Evolutionary conservation across 75 land plant genomes (phyloP), one percentile per base, ranked within the genome.

Genomic region (Larix kaempferi): DNA sequence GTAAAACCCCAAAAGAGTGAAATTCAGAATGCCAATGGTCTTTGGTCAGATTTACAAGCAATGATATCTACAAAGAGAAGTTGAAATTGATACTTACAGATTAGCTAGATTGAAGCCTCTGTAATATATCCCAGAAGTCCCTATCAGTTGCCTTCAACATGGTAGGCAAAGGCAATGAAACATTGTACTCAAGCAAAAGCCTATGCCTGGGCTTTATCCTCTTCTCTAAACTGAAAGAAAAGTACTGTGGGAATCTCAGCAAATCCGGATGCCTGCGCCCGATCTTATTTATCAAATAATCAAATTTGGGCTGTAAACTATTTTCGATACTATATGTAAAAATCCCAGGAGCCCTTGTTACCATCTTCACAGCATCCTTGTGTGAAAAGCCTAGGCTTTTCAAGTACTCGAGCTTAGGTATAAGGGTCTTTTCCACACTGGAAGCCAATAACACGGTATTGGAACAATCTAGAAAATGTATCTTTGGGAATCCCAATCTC

Each of bases 321-420:
- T 82, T 89, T 27, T 87, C 92, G 14, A 91, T 75, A 74, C 94
- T 93, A 83, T 87, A 96, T 58, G 95, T 96, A 69, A 96, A 89
- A 56, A 96, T 76, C 35, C 79, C 85, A 6, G 96, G 99, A 62
- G 89, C 87, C 65, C 99, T 82, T 65, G 84, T 55, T 21, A 89
- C 88, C 88, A 90, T 87, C 12, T 35, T 82, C 37, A 84, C 80
- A 5, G 89, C 89, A 22, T 93, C 94, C 58, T 66, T 73, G 65
- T 74, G 74, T 2, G 83, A 57, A 11, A 86, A 77, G 15, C 99
- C 96, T 57, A 86, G 25, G 12, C 80, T 75, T 77, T 78, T 55
- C 44, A 93, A 63, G 44, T 63, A 92, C 76, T 83, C 81, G 65
- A 94, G 76, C 84, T 92, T 94, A 21, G 99, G 99, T 1, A 90